Conservation (phyloP, 805 yeast species). For the Wickerhamiella nectarea region DNA sequence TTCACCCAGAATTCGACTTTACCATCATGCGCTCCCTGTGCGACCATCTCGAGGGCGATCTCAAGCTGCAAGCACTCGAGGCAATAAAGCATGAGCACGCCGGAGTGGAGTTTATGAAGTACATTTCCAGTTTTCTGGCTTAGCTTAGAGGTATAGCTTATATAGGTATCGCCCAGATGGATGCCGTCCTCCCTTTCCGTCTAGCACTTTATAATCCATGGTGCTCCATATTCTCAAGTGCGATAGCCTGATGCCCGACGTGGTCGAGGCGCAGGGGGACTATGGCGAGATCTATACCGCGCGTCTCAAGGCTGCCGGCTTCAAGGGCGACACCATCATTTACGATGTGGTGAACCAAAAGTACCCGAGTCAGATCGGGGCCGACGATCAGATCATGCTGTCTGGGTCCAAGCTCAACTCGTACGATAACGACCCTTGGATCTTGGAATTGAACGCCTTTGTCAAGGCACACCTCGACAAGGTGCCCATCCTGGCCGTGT, state of each 20-base stretch:
- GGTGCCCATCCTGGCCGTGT: slow-evolving; percentile 38
- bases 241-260: slow-evolving; percentile 23
- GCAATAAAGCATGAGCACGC: not conserved
- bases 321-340: slow-evolving; percentile 11
- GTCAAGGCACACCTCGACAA: slow-evolving; percentile 14
- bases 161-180: no score
- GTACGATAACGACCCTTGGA: slow-evolving; percentile 27
- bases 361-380: slow-evolving; percentile 18
- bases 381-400: slow-evolving; percentile 25
- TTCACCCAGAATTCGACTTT: slow-evolving; percentile 70
- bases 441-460: slow-evolving; percentile 24
- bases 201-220: not conserved
- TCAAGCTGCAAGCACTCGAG: not conserved
- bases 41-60: not conserved
- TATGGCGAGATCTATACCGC: slow-evolving; percentile 25
- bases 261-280: slow-evolving; percentile 21
- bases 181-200: no score
- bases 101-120: not conserved
- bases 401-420: slow-evolving; percentile 29
- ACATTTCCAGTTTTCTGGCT: not conserved
- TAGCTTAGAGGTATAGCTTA: no score
- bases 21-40: slow-evolving; percentile 15
- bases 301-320: slow-evolving; percentile 22
- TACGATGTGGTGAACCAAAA: slow-evolving; percentile 22
- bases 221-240: slow-evolving; percentile 26